Evolutionary conservation across 2,329 filamentous ascomycete species (phyloP), one percentile per base, ranked within the genome.

Genomic region (Hirsutella thompsonii): DNA sequence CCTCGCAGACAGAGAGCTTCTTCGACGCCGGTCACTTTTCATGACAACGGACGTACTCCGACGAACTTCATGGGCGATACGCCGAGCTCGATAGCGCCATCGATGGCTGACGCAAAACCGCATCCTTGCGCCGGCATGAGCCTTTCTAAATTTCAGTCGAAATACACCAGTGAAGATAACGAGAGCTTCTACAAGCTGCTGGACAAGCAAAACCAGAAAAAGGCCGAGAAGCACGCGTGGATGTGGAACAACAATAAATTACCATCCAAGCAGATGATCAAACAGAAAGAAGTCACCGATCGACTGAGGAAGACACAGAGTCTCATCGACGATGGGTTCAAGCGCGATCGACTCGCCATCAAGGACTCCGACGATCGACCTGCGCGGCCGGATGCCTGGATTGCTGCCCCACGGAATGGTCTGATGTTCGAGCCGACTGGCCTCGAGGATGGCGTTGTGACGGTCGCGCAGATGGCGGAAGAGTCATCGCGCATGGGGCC

Each of bases 121-220:
- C 61, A 70, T 26, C 68, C 86, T 16, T 81, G 94, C 56, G 78
- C 81, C 34, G 81, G 81, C 50, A 78, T 96, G 68, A 88, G 82
- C 44, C 71, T 98, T 2, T 78, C 81, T 40, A 76, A 81, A 1
- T 98, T 95, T 53, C 92, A 98, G 56, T 74, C 83, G 3, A 90
- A 85, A 50, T 96, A 95, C 63, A 98, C 90, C 1, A 94, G 87
- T 54, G 92, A 98, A 60, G 92, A 98, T 58, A 96, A 96, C 55
- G 92, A 95, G 57, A 93, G 85, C 51, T 96, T 98, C 66, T 94
- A 94, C 61, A 83, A 81, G 51, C 70, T 98, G 2, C 68, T 96
- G 21, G 92, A 98, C 63, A 84, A 81, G 53, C 87, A 95, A 55
- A 98, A 95, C 55, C 72, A 80, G 46, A 90, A 88, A 58, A 76